A percentile compares a stretch with the other conserved stretches of the same genome.
Conservation (phyloP, 805 yeast species). For the Candida vaughaniae region DNA sequence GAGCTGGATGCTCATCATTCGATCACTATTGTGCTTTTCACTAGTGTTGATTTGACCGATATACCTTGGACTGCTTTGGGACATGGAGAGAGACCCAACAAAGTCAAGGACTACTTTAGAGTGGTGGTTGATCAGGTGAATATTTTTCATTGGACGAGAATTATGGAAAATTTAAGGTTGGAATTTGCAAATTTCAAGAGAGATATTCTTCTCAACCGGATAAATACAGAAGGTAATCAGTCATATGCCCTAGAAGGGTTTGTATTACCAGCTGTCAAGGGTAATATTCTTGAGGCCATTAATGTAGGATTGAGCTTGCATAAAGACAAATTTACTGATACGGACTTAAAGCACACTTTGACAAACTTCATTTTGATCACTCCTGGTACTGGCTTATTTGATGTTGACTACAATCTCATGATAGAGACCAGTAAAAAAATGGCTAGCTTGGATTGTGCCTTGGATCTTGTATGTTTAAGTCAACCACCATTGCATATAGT, state of each 20-base stretch:
- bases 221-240: slow-evolving; percentile 9
- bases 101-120: slow-evolving; percentile 77
- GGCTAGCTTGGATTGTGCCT: slow-evolving; percentile 75
- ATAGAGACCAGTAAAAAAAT: slow-evolving; percentile 73
- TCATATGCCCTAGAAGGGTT: slow-evolving; percentile 49
- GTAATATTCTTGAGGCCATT: slow-evolving; percentile 84
- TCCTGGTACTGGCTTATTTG: slow-evolving; percentile 92
- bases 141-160: slow-evolving; percentile 84
- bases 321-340: slow-evolving; percentile 74
- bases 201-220: slow-evolving; percentile 57
- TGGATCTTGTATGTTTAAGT: slow-evolving; percentile 85
- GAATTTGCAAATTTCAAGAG: slow-evolving; percentile 83
- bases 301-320: slow-evolving; percentile 78
- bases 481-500: slow-evolving; percentile 91
- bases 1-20: slow-evolving; percentile 85
- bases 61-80: slow-evolving; percentile 56
- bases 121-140: slow-evolving; percentile 95
- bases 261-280: slow-evolving; percentile 83
- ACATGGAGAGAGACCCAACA: slow-evolving; percentile 69
- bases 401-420: slow-evolving; percentile 79
- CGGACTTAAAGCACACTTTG: slow-evolving; percentile 87
- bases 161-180: slow-evolving; percentile 80
- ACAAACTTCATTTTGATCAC: slow-evolving; percentile 84
- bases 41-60: slow-evolving; percentile 65
- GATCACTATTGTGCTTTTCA: slow-evolving; percentile 84